These are phyloP conservation scores for Penicillium sp. DNA, from an alignment of 2,329 filamentous ascomycete species.

Conservation along the genomic window DNA sequence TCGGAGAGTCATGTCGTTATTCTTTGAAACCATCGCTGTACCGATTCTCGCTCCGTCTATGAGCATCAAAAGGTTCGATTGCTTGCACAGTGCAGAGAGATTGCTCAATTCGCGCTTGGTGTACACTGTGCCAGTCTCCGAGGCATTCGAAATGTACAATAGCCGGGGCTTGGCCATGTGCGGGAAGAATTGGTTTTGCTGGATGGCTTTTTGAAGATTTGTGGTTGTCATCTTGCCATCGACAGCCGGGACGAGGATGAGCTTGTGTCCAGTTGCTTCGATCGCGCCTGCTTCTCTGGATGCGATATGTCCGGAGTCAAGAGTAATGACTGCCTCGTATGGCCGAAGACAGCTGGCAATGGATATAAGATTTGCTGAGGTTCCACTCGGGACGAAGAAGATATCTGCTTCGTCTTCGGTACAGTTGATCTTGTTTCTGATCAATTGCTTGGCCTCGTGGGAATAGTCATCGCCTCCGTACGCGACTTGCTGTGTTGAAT, in stretches of 20 bases:
- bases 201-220: constrained; percentile 42
- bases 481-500: constrained; percentile 45
- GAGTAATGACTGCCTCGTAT: constrained; percentile 51
- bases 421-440: constrained; percentile 32
- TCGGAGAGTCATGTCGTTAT: constrained; percentile 43
- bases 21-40: constrained; percentile 41
- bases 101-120: constrained; percentile 41
- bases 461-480: constrained; percentile 49
- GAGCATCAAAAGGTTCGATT: constrained; percentile 42
- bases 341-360: constrained; percentile 50
- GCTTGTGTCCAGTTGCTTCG: constrained; percentile 51
- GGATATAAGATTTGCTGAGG: constrained; percentile 51
- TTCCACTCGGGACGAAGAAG: constrained; percentile 52
- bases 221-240: constrained; percentile 48
- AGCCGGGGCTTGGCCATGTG: constrained; percentile 51
- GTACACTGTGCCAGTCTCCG: constrained; percentile 50
- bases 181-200: constrained; percentile 50
- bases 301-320: constrained; percentile 49
- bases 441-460: constrained; percentile 41
- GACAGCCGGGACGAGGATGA: constrained; percentile 46
- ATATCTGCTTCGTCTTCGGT: constrained; percentile 42
- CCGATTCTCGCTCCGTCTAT: constrained; percentile 49
- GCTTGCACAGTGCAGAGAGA: constrained; percentile 44
- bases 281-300: constrained; percentile 50
- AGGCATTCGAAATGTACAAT: constrained; percentile 53